Conservation (phyloP, 495 filamentous ascomycete genomes). For the Aspergillus sparsus region DNA sequence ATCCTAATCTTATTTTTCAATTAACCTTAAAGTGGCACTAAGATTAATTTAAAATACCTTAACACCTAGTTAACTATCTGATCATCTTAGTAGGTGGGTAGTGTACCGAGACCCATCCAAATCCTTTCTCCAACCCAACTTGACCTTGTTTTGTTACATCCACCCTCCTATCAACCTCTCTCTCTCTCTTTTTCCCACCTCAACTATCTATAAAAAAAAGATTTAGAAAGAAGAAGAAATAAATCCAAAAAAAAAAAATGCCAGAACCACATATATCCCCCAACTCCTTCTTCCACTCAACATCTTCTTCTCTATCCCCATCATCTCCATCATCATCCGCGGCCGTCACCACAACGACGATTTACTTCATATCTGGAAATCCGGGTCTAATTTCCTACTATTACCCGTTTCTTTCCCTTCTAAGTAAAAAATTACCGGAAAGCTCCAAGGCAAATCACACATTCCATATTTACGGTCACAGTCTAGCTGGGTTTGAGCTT, state of each 20-base stretch:
- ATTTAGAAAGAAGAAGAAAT: neutral
- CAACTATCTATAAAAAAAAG: too few relatives aligned
- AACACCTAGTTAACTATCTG: too few relatives aligned
- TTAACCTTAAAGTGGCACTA: too few relatives aligned
- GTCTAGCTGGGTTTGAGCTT: slow-evolving; percentile 69
- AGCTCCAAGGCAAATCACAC: neutral
- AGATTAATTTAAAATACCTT: too few relatives aligned
- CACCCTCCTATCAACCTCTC: too few relatives aligned
- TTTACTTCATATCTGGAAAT: slow-evolving; percentile 82
- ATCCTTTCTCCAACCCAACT: too few relatives aligned
- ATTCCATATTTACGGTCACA: slow-evolving; percentile 63
- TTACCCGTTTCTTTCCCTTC: slow-evolving; percentile 62
- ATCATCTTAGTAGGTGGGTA: too few relatives aligned
- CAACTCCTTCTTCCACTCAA: slow-evolving; percentile 36
- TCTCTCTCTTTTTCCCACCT: too few relatives aligned
- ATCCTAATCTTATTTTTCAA: too few relatives aligned
- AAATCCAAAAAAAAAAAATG: neutral
- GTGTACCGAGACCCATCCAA: too few relatives aligned
- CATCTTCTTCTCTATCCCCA: slow-evolving; percentile 10
- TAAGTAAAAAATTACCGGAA: slow-evolving; percentile 31
- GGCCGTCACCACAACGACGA: slow-evolving; percentile 25
- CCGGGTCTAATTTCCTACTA: slow-evolving; percentile 87
- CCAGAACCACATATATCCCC: slow-evolving; percentile 31
- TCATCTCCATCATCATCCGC: slow-evolving; percentile 12
- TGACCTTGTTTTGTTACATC: too few relatives aligned